Evolutionary conservation across 352 stramenopile species (phyloP), one percentile per base, ranked within the genome.

Genomic region (Globisporangium okanoganense): DNA sequence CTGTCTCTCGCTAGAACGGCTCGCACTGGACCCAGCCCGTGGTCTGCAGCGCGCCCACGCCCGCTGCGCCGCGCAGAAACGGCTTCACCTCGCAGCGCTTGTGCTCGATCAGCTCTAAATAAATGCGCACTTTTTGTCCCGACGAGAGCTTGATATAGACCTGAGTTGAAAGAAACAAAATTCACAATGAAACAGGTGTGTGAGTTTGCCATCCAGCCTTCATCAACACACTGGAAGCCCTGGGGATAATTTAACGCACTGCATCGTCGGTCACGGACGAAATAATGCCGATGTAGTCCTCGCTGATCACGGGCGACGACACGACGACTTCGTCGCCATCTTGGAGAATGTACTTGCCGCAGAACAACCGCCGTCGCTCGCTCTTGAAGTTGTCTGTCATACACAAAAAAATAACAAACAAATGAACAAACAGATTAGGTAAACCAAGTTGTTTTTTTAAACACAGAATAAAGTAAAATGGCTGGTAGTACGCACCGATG

Each of bases 291-390:
- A 84, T 78, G 67, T 89, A 94, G 38, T 90, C 69, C 62, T 90
- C 76, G 29, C 85, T 68, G 38, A 88, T 67, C 16, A 91, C 61
- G 1, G 81, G 75, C 48, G 83, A 82, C 8, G 72, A 81, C 52
- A 92, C 61, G 9, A 85, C 72, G 29, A 92, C 80, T 58, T 94
- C 85, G 48, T 94, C 85, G 40, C 85, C 85, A 43, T 94, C 82
- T 60, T 92, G 80, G 60, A 91, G 89, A 8, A 91, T 66, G 58
- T 89, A 84, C 62, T 88, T 85, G 58, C 78, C 83, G 35, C 78
- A 90, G 43, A 76, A 58, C 59, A 94, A 58, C 44, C 75, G 71
- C 58, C 80, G 79, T 51, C 77, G 78, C 36, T 85, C 70, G 24
- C 77, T 64, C 50, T 76, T 75, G 41, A 89, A 72, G 7, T 75